phyloP scores from a whole-genome alignment of 331 rosid species.

The Malus hybrid region DNA sequence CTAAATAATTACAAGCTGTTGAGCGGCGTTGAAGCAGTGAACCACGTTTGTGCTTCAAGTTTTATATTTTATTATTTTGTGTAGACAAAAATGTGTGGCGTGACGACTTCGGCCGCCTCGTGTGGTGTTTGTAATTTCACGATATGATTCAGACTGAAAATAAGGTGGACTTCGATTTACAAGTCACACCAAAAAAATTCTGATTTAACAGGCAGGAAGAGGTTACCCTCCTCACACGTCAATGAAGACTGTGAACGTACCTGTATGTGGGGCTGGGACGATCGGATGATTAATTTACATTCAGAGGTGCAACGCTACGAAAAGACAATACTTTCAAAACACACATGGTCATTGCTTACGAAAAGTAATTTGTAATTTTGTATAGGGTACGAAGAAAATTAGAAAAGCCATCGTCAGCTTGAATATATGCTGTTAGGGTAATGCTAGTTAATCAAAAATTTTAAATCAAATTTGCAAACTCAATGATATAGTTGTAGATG shows the following conservation, averaged over 20 bases:
- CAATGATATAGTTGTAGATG: too few relatives aligned
- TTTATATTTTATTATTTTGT: too few relatives aligned
- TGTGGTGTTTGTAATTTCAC: too few relatives aligned
- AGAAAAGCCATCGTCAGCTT: not conserved
- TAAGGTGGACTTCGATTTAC: too few relatives aligned
- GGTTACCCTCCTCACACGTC: too few relatives aligned
- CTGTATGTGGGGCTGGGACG: not conserved
- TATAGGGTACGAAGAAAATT: not conserved
- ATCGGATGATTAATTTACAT: not conserved
- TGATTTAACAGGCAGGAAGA: too few relatives aligned
- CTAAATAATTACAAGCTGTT: not conserved
- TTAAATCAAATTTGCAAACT: too few relatives aligned
- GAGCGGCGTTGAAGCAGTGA: not conserved
- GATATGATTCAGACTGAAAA: too few relatives aligned
- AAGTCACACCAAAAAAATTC: too few relatives aligned
- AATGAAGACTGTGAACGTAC: not conserved
- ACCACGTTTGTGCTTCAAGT: not conserved
- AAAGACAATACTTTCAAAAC: not conserved
- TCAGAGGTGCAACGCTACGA: not conserved
- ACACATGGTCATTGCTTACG: slow-evolving; percentile 3
- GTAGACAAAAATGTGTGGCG: not conserved
- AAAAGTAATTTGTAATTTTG: not conserved
- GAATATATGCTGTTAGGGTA: too few relatives aligned
- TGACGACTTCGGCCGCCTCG: too few relatives aligned
- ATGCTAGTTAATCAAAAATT: too few relatives aligned